Evolutionary conservation across 192 early-diverging fungal species (phyloP), one percentile per base, ranked within the genome.

Genomic region (Gorgonomyces haynaldii): DNA sequence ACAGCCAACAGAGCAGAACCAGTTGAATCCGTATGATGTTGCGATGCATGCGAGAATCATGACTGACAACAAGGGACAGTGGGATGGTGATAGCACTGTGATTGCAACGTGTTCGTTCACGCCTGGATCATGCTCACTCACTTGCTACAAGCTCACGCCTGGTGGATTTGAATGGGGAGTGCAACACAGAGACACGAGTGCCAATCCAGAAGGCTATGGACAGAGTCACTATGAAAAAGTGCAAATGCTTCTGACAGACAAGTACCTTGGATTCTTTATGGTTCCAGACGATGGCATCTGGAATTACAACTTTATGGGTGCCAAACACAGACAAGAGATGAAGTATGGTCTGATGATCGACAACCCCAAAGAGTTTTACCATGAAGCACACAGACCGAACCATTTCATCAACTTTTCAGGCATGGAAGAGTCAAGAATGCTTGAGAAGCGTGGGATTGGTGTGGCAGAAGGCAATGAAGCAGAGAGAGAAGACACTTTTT

Each of bases 261-360:
- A 89, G 24, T 96, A 93, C 81, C 82, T 95, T 49, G 95, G 95
- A 27, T 91, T 83, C 80, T 98, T 98, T 46, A 91, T 98, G 91
- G 92, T 96, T 1, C 95, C 95, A 0, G 80, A 83, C 43, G 85
- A 89, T 30, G 87, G 85, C 27, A 66, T 95, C 43, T 98, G 95
- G 95, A 98, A 98, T 66, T 96, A 95, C 66, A 91, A 91, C 66
- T 95, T 98, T 63, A 94, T 95, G 90, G 95, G 92, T 7, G 85
- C 95, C 7, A 83, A 81, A 47, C 88, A 91, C 53, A 78, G 83
- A 20, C 72, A 82, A 0, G 87, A 89, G 40, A 96, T 96, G 95
- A 85, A 86, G 53, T 96, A 98, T 53, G 65, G 69, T 4, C 60
- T 96, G 42, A 81, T 78, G 32, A 65, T 98, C 42, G 95, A 96